Evolutionary conservation across 164 flowering plant species (phyloP), one percentile per base, ranked within the genome.

Genomic region (Brasenia schreberi): DNA sequence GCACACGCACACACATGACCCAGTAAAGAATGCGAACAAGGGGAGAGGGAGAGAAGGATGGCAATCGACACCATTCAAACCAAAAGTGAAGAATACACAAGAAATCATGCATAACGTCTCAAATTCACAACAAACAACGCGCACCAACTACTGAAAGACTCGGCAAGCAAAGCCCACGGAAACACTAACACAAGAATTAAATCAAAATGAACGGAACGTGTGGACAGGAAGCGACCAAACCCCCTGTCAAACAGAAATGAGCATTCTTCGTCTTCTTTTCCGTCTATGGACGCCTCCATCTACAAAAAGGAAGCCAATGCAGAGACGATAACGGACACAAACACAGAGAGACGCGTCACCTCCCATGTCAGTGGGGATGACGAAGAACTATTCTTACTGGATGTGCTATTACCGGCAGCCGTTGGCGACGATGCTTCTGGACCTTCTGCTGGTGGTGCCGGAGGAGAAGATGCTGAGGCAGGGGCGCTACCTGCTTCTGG

Each of bases 381-480:
- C 9, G 63, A 61, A 61, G 63, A 11, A n/a, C 10, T 23, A 12
- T 7, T 18, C 27, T 58, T 58, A 14, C 17, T 12, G 60, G 19
- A 18, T 12, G 63, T 23, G 63, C 75, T 14, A 7, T 61, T 23
- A 7, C 83, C 7, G 1, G 65, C 75, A 61, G 78, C 75, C 17
- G 66, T 63, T 68, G 65, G 77, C n/a, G 87, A 74, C 3, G 76
- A 67, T 0, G 72, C 71, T 0, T 18, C 66, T 18, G 90, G 87
- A 2, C 80, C 67, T 0, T 61, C 18, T 42, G 49, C 52, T 3
- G 69, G 61, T 9, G 73, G 73, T 1, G 74, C 85, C 0, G 69
- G 82, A 0, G 88, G 85, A 12, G 86, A 79, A 0, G 75, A 58
- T 0, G 60, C 59, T 0, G 92, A 84, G 0, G 85, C 64, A 6